Evolutionary conservation across 2,329 filamentous ascomycete species (phyloP).

Genomic region (Venturia effusa): DNA sequence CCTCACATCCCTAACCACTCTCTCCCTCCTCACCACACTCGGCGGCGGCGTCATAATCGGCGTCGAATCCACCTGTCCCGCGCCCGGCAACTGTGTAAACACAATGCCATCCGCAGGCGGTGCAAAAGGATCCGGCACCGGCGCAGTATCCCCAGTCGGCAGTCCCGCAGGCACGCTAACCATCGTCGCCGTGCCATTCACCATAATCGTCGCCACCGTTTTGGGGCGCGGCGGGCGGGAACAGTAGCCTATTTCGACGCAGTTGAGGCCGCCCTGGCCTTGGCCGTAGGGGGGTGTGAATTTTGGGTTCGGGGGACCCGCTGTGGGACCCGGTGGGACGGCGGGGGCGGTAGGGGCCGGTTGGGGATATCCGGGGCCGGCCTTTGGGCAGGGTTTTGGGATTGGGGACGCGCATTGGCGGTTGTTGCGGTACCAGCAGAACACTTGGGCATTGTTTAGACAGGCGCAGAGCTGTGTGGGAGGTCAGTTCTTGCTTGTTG

Average conservation of each 20-base stretch:
- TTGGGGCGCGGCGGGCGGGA: neutral
- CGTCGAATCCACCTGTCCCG: neutral
- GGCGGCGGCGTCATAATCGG: neutral
- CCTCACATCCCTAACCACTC: neutral
- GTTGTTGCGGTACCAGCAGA: slow-evolving; percentile 5
- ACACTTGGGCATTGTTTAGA: slow-evolving; percentile 3
- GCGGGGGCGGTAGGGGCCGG: neutral
- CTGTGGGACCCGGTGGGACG: neutral
- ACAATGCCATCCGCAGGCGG: neutral
- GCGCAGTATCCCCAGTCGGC: neutral
- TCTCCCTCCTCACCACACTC: neutral
- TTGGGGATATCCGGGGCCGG: too few species aligned
- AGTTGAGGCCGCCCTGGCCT: slow-evolving; percentile 7
- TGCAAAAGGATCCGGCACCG: neutral
- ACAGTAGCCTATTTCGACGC: slow-evolving; percentile 10
- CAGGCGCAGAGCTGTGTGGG: slow-evolving; percentile 8
- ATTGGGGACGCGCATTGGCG: slow-evolving; percentile 2
- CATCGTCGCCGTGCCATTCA: neutral
- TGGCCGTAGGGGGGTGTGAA: slow-evolving; percentile 6
- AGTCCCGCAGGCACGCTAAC: neutral
- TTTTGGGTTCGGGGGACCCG: neutral
- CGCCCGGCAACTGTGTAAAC: neutral
- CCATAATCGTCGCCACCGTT: neutral
- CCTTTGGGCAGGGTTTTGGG: neutral
- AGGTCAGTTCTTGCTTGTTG: neutral